phyloP scores from a whole-genome alignment of 2,329 filamentous ascomycete genomes.

The Nothophaeocryptopus gaeumannii region DNA sequence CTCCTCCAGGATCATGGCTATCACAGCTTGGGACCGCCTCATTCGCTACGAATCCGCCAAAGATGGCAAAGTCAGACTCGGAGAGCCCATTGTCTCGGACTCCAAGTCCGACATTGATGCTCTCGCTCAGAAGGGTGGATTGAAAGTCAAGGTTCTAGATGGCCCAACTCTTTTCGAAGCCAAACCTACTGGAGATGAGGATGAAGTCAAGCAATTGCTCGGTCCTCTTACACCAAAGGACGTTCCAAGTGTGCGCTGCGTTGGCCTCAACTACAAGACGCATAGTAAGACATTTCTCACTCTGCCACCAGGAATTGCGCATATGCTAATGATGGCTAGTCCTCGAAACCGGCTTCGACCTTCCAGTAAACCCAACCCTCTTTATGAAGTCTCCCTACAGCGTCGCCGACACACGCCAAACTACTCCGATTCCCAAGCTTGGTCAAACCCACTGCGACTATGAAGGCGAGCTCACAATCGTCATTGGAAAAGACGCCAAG shows the following conservation, averaged over 20 bases:
- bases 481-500: constrained; percentile 66
- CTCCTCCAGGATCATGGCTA: constrained; percentile 5
- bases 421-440: constrained; percentile 63
- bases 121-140: constrained; percentile 38
- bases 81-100: constrained; percentile 60
- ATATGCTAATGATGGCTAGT: constrained; percentile 15
- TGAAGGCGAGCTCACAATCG: constrained; percentile 72
- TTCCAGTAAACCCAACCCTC: constrained; percentile 68
- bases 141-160: constrained; percentile 53
- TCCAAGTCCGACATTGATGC: constrained; percentile 32
- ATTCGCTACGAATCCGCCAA: constrained; percentile 67
- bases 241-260: constrained; percentile 57
- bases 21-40: constrained; percentile 55
- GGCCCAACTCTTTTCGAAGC: constrained; percentile 48
- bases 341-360: constrained; percentile 57
- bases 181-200: constrained; percentile 53
- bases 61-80: constrained; percentile 68
- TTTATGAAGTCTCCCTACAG: constrained; percentile 72
- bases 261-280: constrained; percentile 60
- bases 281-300: constrained; percentile 39
- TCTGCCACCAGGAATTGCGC: neutral
- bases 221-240: constrained; percentile 52
- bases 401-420: constrained; percentile 61
- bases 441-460: constrained; percentile 72
- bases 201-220: constrained; percentile 53